Base-by-base conservation (phyloP, 1,284 basidiomycete genomes). In the Ceratobasidium sp. region DNA sequence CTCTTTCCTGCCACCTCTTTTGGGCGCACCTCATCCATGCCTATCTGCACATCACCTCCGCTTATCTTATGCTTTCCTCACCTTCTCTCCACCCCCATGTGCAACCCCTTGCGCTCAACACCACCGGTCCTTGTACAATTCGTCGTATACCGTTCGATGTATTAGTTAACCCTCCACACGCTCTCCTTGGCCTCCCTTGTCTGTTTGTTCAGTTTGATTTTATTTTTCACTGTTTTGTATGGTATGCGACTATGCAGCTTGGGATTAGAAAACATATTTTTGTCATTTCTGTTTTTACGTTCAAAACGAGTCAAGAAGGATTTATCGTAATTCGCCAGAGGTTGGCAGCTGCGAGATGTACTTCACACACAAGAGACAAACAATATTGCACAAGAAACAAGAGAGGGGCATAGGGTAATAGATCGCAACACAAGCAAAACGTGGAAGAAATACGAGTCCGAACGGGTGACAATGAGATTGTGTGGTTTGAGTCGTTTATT, bases 401-500 rank as follows among this genome's bases (percentile, higher is more conserved):
- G 18, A 44, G 48, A n/a, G 30, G 48, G 8, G 44, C 46, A 51
- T 61, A 61, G 36, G n/a, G 25, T 40, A 60, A 21, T 25, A 66
- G 60, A 54, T 42, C 51, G 12, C 33, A 58, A 53, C 40, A n/a
- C n/a, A n/a, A n/a, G n/a, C n/a, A 73, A 33, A n/a, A 33, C 16
- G 28, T 28, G 46, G 53, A 33, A 42, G 58, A 33, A 73, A 59
- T 59, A 59, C 56, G 38, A 40, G 56, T 38, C 33, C 30, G 23
- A 67, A 28, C 49, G 36, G 51, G 49, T 36, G 67, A 38, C n/a
- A 70, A 58, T 16, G 33, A 42, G 53, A 40, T n/a, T 23, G 56
- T 59, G 33, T 18, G n/a, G n/a, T 59, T n/a, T 59, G 56, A 48
- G 21, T 6, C 42, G 25, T 72, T 59, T 74, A 74, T 72, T 74